Conservation (phyloP, 257 asterid genomes). For the Paraleonurus japonicus region DNA sequence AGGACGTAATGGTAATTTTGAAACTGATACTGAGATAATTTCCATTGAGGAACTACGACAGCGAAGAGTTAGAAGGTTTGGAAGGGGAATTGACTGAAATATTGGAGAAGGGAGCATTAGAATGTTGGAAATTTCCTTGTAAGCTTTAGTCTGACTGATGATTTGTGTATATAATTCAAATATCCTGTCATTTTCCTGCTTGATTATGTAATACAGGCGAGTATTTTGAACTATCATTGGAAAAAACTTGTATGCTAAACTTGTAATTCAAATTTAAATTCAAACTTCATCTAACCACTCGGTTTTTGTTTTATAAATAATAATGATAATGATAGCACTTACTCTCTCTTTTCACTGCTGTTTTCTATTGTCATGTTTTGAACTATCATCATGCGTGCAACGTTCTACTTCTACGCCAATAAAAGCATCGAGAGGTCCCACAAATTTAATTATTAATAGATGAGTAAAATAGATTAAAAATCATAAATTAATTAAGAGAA, state of each 20-base stretch:
- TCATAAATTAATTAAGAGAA: no score
- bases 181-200: neutral
- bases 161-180: neutral
- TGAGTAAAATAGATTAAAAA: no score
- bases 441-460: neutral
- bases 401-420: neutral
- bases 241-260: no score
- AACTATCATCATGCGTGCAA: neutral
- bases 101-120: neutral
- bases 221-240: no score
- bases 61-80: conserved; percentile 64
- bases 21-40: conserved; percentile 22
- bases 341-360: neutral
- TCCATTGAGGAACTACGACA: conserved; percentile 63
- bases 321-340: neutral
- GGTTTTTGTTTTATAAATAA: neutral
- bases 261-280: neutral
- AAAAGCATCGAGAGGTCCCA: neutral
- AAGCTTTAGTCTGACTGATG: neutral
- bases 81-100: conserved; percentile 22
- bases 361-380: neutral
- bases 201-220: no score
- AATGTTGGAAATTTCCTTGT: neutral
- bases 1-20: conserved; percentile 23
- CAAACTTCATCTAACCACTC: neutral